These are phyloP conservation scores for Macadamia integrifolia DNA, from an alignment of 164 flowering plant species.

Conservation along the genomic window DNA sequence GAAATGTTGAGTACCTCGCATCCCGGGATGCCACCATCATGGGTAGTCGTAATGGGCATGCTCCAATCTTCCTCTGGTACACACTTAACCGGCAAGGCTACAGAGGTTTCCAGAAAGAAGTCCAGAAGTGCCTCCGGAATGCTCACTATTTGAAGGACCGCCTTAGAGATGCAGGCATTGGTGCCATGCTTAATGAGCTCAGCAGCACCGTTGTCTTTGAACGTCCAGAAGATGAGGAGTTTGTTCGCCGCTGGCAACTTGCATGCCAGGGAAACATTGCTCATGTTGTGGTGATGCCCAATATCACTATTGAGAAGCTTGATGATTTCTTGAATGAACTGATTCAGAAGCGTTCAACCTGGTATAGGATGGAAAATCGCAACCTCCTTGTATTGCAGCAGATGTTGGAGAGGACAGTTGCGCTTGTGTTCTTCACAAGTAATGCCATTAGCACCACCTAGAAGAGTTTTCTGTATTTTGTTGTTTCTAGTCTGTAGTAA, in stretches of 20 bases:
- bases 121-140: conserved; percentile 84
- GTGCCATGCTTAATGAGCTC: conserved; percentile 94
- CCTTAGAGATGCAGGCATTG: conserved; percentile 63
- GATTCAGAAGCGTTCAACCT: conserved; percentile 41
- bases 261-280: conserved; percentile 95
- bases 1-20: conserved; percentile 92
- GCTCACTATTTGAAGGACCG: conserved; percentile 87
- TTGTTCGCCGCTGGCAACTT: conserved; percentile 85
- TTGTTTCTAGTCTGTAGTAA: neutral
- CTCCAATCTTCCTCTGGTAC: conserved; percentile 96
- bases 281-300: conserved; percentile 96
- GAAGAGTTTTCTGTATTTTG: neutral
- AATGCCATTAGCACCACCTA: conserved; percentile 3
- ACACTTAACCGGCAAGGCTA: conserved; percentile 86
- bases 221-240: conserved; percentile 78
- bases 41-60: conserved; percentile 97
- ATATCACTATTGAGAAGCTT: conserved; percentile 68
- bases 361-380: conserved; percentile 57
- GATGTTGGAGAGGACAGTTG: conserved; percentile 71
- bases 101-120: conserved; percentile 92
- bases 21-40: conserved; percentile 97
- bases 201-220: conserved; percentile 97
- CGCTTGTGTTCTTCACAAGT: conserved; percentile 53
- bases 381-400: conserved; percentile 63
- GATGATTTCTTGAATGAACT: conserved; percentile 64